Evolutionary conservation across 495 filamentous ascomycete genomes (phyloP).

Genomic region (Corynascus novoguineensis): DNA sequence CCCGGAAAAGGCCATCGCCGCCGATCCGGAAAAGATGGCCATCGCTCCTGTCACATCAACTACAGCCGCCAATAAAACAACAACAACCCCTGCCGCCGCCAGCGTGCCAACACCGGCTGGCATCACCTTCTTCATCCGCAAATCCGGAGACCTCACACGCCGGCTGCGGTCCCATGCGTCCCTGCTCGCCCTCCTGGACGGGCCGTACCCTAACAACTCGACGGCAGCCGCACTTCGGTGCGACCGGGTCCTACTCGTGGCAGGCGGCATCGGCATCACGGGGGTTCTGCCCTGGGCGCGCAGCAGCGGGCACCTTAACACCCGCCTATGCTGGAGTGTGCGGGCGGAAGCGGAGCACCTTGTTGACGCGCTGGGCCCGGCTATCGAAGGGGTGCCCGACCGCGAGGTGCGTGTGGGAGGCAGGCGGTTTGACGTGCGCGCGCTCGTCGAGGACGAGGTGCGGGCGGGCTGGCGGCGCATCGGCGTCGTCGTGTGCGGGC

Average conservation of each 20-base stretch:
- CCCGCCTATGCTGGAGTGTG: not conserved
- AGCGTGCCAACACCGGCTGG: not conserved
- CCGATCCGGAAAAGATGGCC: not conserved
- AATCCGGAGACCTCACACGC: not conserved
- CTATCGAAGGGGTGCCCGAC: not conserved
- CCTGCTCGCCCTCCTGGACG: conserved; percentile 1
- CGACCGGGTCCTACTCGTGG: not conserved
- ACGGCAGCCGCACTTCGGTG: not conserved
- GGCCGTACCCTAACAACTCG: not conserved
- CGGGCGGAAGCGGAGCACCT: not conserved
- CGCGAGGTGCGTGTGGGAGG: not conserved
- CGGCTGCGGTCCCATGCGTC: not conserved
- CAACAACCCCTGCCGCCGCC: not conserved
- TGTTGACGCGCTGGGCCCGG: not conserved
- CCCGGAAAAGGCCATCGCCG: not conserved
- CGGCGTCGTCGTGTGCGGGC: not conserved
- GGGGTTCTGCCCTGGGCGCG: not conserved
- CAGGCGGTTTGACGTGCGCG: not conserved
- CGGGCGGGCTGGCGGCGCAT: not conserved
- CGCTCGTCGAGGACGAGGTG: not conserved
- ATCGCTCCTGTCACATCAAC: too few relatives aligned
- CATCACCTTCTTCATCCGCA: not conserved
- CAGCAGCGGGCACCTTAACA: not conserved
- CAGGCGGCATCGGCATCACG: conserved; percentile 2
- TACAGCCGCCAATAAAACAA: not conserved